Conservation (phyloP, 371 early-diverging fungal genomes). For the Coemansia sp. region DNA sequence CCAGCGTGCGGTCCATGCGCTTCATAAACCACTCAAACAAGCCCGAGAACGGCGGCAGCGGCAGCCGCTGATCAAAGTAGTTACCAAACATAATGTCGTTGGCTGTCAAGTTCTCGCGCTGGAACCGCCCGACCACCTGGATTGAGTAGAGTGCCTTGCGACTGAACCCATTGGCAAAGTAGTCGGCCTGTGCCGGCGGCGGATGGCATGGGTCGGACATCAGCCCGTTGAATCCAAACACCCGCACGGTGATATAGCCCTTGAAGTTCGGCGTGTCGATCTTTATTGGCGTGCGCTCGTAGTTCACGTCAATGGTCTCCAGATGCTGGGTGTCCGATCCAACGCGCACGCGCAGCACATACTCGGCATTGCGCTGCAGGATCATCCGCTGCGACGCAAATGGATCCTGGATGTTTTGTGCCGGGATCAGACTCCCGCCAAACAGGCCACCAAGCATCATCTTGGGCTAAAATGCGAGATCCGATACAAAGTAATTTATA, state of each 20-base stretch:
- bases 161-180: constrained; percentile 47
- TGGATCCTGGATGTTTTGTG: constrained; percentile 46
- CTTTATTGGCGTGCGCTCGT: constrained; percentile 62
- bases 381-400: constrained; percentile 41
- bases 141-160: constrained; percentile 63
- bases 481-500: background rate
- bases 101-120: constrained; percentile 58
- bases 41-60: constrained; percentile 71
- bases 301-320: constrained; percentile 61
- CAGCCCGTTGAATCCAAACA: constrained; percentile 61
- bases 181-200: constrained; percentile 49
- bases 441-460: constrained; percentile 49
- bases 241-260: constrained; percentile 67
- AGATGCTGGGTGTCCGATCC: constrained; percentile 63
- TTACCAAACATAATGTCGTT: constrained; percentile 78
- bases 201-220: constrained; percentile 50
- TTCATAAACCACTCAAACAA: constrained; percentile 73
- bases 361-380: constrained; percentile 49
- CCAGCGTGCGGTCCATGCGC: constrained; percentile 78
- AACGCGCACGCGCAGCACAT: constrained; percentile 59
- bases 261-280: constrained; percentile 67
- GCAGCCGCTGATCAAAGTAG: constrained; percentile 69
- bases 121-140: constrained; percentile 71
- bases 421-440: constrained; percentile 33
- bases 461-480: background rate